Evolutionary conservation across 148 eudicot genomes (phyloP).

Genomic region (Silene latifolia): DNA sequence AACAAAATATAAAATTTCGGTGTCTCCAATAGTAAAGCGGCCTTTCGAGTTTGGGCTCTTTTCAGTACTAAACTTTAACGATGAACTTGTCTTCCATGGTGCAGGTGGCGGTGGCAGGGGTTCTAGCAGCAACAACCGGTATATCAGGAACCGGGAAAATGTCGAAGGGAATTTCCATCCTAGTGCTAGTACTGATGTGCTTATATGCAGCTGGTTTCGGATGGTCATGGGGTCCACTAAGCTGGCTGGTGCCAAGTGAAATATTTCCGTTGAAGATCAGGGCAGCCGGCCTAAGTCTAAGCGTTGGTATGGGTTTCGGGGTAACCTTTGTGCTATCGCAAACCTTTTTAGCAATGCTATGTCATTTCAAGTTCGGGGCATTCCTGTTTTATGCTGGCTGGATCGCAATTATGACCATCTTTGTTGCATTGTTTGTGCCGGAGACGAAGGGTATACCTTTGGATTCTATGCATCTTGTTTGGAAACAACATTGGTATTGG

Average conservation of each 20-base stretch:
- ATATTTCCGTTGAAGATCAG: conserved; percentile 54
- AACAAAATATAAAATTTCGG: too few relatives aligned
- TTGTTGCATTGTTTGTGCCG: conserved; percentile 50
- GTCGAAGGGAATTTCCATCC: conserved; percentile 27
- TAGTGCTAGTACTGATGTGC: conserved; percentile 53
- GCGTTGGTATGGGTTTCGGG: conserved; percentile 43
- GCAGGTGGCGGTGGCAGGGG: conserved; percentile 42
- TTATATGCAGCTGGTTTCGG: conserved; percentile 60
- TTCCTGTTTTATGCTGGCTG: conserved; percentile 59
- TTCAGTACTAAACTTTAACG: too few relatives aligned
- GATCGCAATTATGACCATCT: conserved; percentile 45
- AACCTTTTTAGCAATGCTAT: conserved; percentile 53
- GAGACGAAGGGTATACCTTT: conserved; percentile 58
- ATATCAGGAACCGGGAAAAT: conserved; percentile 40
- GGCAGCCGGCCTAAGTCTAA: conserved; percentile 47
- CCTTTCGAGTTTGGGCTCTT: too few relatives aligned
- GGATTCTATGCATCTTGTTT: conserved; percentile 47
- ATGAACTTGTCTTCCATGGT: not conserved
- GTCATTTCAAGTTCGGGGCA: conserved; percentile 52
- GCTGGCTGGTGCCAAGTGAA: conserved; percentile 58
- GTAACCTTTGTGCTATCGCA: conserved; percentile 53
- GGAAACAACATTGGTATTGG: conserved; percentile 73
- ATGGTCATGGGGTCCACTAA: conserved; percentile 68
- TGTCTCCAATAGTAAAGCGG: too few relatives aligned
- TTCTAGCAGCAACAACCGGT: conserved; percentile 38